Base-by-base conservation (phyloP, 2,329 filamentous ascomycete genomes). In the Trichophyton simii region DNA sequence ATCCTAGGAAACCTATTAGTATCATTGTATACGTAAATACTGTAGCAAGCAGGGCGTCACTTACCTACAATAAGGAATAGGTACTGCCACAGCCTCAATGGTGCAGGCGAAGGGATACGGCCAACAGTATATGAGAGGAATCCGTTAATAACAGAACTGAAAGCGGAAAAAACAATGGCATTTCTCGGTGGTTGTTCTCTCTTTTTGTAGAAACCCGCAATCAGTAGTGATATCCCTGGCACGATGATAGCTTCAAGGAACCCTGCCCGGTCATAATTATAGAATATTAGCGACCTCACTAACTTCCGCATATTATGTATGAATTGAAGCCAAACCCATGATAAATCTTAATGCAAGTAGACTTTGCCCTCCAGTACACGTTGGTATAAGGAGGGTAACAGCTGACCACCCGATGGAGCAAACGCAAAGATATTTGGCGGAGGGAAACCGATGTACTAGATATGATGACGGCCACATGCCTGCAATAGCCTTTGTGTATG, bases 61-160 rank as follows among this genome's bases (percentile, higher is more conserved):
- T 36, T 13, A 60, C 82, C 81, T 79, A 74, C 66, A 31, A 82
- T 74, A 61, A 81, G 78, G 67, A 81, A 84, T 73, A 84, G 79
- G 75, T 79, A 82, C 58, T 79, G 75, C 82, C 82, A 84, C 6
- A 78, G 79, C n/a, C 74, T 73, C 15, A 83, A 57, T 3, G 64
- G 54, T 2, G 65, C 67, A 20, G 68, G 62, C 52, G 77, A 70
- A n/a, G 75, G 65, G 58, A 83, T 75, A 60, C 84, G 80, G 0
- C 82, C 82, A 22, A 83, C 72, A 3, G 76, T 80, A 65, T 80
- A 85, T 3, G 81, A 70, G 5, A 72, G 62, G 54, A 73, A 69
- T 2, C 71, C 71, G 20, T 70, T 71, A 22, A 70, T 65, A 4
- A 70, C 65, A 4, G 67, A 69, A 54, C 67, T 69, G 41, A 71